Evolutionary conservation across 2,329 filamentous ascomycete species (phyloP).

Genomic region (Trichoderma polysporum): DNA sequence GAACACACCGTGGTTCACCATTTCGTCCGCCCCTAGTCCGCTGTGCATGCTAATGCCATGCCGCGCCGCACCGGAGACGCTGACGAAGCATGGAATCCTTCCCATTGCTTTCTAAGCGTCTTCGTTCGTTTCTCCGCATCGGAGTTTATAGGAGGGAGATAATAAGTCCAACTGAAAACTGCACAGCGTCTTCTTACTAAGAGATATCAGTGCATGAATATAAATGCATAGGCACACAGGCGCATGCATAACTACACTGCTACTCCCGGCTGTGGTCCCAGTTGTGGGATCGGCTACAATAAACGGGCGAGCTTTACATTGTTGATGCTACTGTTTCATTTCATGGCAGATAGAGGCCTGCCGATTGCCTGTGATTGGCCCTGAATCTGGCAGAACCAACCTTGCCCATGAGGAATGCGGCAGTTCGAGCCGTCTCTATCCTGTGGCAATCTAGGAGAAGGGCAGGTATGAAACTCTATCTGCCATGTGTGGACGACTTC

Average conservation of each 20-base stretch:
- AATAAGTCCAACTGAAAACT: background rate
- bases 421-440: background rate
- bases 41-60: background rate
- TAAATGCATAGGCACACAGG: background rate
- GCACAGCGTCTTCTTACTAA: no score
- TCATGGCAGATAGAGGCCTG: background rate
- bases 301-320: background rate
- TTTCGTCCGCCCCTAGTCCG: background rate
- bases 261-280: background rate
- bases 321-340: background rate
- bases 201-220: no score
- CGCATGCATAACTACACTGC: background rate
- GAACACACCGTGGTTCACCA: background rate
- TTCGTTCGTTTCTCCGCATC: background rate
- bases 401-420: background rate
- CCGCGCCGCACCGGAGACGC: background rate
- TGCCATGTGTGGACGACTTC: background rate
- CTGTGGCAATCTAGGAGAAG: background rate
- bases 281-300: background rate
- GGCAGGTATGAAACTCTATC: conserved; percentile 15
- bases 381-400: background rate
- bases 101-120: background rate
- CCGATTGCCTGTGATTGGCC: background rate
- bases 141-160: background rate
- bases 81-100: background rate